Evolutionary conservation across 2,329 filamentous ascomycete genomes (phyloP).

Genomic region (Rhytidhysteron rufulum): DNA sequence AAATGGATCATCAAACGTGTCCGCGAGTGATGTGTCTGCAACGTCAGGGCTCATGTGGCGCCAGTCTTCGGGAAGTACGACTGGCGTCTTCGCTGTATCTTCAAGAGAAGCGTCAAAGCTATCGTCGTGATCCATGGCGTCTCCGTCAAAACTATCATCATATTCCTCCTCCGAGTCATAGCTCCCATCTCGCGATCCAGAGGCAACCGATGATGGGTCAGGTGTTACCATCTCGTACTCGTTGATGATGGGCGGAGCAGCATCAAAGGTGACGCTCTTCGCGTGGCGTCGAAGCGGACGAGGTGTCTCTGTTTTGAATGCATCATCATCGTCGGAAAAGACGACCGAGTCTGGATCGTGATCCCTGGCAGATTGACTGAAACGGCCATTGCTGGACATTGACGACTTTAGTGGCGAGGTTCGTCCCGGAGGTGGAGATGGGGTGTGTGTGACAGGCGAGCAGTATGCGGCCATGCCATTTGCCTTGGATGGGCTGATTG

Average conservation of each 20-base stretch:
- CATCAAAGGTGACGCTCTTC: constrained; percentile 97
- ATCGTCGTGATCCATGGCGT: constrained; percentile 66
- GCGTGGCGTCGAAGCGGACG: constrained; percentile 74
- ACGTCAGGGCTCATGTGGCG: constrained; percentile 68
- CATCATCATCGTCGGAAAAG: constrained; percentile 49
- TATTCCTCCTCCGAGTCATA: constrained; percentile 77
- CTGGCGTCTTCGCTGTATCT: constrained; percentile 94
- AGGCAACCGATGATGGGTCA: constrained; percentile 87
- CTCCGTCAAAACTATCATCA: constrained; percentile 61
- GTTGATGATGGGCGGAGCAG: constrained; percentile 87
- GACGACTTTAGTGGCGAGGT: constrained; percentile 86
- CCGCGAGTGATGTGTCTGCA: constrained; percentile 52
- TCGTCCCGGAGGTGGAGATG: constrained; percentile 40
- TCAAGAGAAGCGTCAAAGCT: constrained; percentile 95
- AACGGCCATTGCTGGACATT: constrained; percentile 62
- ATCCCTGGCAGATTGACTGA: constrained; percentile 41
- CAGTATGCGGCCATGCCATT: constrained; percentile 47
- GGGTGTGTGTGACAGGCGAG: constrained; percentile 21
- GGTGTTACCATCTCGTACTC: constrained; percentile 98
- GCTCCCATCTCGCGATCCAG: constrained; percentile 87
- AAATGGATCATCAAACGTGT: constrained; percentile 64
- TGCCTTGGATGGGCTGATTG: constrained; percentile 58
- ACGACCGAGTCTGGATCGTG: constrained; percentile 34
- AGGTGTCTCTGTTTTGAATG: constrained; percentile 57
- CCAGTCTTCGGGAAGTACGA: constrained; percentile 97